Percentiles rank a stretch among this genome's conserved stretches.
Evolutionary conservation across 2,329 filamentous ascomycete species (phyloP).

Genomic region (Sporothrix schenckii): DNA sequence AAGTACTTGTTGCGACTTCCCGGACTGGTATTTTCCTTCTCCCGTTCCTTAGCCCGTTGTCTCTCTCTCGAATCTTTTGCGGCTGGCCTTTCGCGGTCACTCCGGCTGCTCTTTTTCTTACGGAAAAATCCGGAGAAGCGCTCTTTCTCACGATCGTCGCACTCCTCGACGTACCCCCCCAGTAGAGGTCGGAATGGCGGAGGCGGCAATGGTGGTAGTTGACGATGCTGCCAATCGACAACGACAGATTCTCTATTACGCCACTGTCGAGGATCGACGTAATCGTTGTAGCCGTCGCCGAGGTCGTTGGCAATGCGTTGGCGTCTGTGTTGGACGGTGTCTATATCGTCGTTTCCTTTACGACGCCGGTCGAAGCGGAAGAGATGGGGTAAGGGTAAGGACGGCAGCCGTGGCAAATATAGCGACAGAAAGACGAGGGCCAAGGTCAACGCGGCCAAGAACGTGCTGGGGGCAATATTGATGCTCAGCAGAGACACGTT

Average conservation of each 20-base stretch:
- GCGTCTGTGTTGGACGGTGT: slow-evolving; percentile 18
- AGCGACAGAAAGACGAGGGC: slow-evolving; percentile 56
- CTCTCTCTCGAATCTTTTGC: slow-evolving; percentile 8
- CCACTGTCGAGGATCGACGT: slow-evolving; percentile 8
- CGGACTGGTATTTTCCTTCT: slow-evolving; percentile 1
- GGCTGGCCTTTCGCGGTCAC: slow-evolving; percentile 15
- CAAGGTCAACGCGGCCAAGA: slow-evolving; percentile 56
- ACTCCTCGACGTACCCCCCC: slow-evolving; percentile 26
- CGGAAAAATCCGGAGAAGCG: background rate
- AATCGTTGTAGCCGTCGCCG: slow-evolving; percentile 33
- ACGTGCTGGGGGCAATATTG: slow-evolving; percentile 61
- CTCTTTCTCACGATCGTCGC: slow-evolving; percentile 21
- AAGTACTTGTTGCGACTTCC: slow-evolving; percentile 6
- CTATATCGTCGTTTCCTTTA: slow-evolving; percentile 29
- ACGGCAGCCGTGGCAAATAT: slow-evolving; percentile 47
- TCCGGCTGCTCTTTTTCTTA: slow-evolving; percentile 27
- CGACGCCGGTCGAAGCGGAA: slow-evolving; percentile 37
- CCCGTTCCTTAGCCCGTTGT: slow-evolving; percentile 25
- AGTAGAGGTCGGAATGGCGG: slow-evolving; percentile 29
- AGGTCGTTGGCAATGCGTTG: slow-evolving; percentile 27
- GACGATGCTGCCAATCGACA: slow-evolving; percentile 33
- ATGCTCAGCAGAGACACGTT: slow-evolving; percentile 63
- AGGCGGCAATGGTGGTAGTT: slow-evolving; percentile 33
- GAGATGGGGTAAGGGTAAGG: slow-evolving; percentile 36
- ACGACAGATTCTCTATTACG: slow-evolving; percentile 14